These are phyloP conservation scores for Trifolium subterraneum DNA, from an alignment of 306 rosid genomes.

Conservation along the genomic window DNA sequence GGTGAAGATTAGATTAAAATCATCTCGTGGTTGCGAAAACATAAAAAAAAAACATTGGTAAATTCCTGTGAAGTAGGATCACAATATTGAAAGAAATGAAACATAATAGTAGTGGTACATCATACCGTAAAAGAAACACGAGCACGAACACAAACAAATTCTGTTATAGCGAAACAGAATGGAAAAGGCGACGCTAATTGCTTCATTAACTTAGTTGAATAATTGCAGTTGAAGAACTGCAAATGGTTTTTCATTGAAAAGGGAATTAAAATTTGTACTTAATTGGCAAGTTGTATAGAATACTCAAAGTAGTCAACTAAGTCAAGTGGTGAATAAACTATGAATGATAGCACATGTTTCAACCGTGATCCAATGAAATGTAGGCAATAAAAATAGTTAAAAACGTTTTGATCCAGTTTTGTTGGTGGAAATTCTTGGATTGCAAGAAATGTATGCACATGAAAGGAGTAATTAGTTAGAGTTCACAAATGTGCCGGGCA, in stretches of 20 bases:
- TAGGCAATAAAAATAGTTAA: slow-evolving; percentile 21
- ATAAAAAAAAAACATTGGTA: too few relatives aligned
- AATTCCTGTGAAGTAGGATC: neutral
- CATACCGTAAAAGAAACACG: slow-evolving; percentile 31
- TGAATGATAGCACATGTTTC: slow-evolving; percentile 39
- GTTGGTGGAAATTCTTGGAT: slow-evolving; percentile 40
- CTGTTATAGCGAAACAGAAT: neutral
- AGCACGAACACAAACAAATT: slow-evolving; percentile 1
- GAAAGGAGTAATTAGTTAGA: neutral
- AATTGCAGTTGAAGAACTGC: slow-evolving; percentile 16
- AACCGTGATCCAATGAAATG: slow-evolving; percentile 26
- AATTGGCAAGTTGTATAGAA: slow-evolving; percentile 13
- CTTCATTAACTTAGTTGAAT: neutral
- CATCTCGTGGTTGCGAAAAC: too few relatives aligned
- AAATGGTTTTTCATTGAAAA: slow-evolving; percentile 16
- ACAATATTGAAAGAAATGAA: slow-evolving; percentile 10
- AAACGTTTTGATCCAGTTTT: slow-evolving; percentile 43
- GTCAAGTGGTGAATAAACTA: slow-evolving; percentile 37
- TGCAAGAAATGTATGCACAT: slow-evolving; percentile 35
- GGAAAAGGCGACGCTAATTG: neutral
- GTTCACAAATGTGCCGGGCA: slow-evolving; percentile 7
- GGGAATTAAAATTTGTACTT: neutral
- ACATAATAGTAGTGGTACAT: slow-evolving; percentile 30
- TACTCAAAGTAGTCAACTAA: slow-evolving; percentile 44
- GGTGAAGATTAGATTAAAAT: neutral